Percentiles rank a stretch among this genome's conserved stretches.
phyloP scores from a whole-genome alignment of 75 land plant species.

The Ceratopteris richardii region DNA sequence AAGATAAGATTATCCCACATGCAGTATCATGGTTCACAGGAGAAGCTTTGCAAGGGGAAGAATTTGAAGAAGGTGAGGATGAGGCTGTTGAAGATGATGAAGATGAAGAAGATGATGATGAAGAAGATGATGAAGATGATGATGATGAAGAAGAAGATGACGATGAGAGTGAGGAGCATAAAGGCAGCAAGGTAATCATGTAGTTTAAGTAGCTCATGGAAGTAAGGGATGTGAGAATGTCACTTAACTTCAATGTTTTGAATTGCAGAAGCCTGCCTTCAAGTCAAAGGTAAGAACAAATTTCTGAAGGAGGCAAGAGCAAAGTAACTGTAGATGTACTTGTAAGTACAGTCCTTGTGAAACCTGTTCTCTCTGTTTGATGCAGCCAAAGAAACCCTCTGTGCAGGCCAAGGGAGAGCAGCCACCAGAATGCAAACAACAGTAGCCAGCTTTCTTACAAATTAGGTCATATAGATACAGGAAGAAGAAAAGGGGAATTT shows the following conservation, averaged over 20 bases:
- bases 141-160: slow-evolving; percentile 27
- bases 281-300: slow-evolving; percentile 4
- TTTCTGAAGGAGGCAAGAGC: neutral
- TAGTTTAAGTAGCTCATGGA: neutral
- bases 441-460: slow-evolving; percentile 29
- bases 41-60: slow-evolving; percentile 58
- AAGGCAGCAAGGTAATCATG: too few relatives aligned
- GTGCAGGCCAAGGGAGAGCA: slow-evolving; percentile 30
- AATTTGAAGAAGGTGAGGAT: slow-evolving; percentile 30
- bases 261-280: slow-evolving; percentile 10
- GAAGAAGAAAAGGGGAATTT: too few relatives aligned
- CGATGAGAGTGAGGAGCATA: slow-evolving; percentile 1
- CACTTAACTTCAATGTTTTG: neutral
- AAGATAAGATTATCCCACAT: slow-evolving; percentile 76
- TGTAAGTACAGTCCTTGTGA: neutral
- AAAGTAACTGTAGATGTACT: neutral
- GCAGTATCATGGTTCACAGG: slow-evolving; percentile 92
- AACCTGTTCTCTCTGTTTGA: slow-evolving; percentile 11
- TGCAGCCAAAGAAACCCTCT: slow-evolving; percentile 11
- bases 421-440: slow-evolving; percentile 86
- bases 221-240: neutral
- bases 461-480: too few relatives aligned
- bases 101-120: slow-evolving; percentile 43
- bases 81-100: slow-evolving; percentile 44
- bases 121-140: slow-evolving; percentile 46